These are phyloP conservation scores for Colletotrichum zoysiae DNA, from an alignment of 2,329 filamentous ascomycete genomes.

Conservation along the genomic window DNA sequence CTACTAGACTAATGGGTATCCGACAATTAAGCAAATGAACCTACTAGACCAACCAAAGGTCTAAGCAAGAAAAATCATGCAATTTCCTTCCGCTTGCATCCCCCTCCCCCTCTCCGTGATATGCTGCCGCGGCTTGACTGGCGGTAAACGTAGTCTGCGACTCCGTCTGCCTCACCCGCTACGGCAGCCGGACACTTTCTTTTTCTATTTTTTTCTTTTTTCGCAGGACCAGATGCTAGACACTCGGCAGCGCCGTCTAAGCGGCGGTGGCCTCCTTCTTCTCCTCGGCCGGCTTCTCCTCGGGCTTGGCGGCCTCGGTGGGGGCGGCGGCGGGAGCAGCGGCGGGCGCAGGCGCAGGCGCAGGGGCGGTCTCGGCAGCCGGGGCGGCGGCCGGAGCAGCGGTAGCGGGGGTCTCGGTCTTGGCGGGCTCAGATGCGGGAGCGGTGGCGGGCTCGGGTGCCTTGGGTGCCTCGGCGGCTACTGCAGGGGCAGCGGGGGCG, in stretches of 20 bases:
- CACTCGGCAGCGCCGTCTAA: slow-evolving; percentile 23
- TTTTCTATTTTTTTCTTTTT: too few relatives aligned
- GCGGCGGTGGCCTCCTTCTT: slow-evolving; percentile 45
- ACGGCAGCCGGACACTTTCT: too few relatives aligned
- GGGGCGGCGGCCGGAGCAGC: slow-evolving; percentile 40
- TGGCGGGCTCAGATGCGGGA: slow-evolving; percentile 37
- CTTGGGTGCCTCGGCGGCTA: slow-evolving; percentile 47
- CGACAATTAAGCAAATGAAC: slow-evolving; percentile 40
- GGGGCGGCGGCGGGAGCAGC: slow-evolving; percentile 45
- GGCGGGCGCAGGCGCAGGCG: slow-evolving; percentile 46
- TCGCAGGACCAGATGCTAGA: neutral
- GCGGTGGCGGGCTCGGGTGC: slow-evolving; percentile 32
- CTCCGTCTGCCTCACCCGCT: neutral
- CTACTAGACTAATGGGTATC: slow-evolving; percentile 41
- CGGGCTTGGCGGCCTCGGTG: slow-evolving; percentile 45
- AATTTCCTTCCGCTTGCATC: neutral
- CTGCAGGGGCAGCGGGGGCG: slow-evolving; percentile 37
- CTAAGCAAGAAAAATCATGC: slow-evolving; percentile 13
- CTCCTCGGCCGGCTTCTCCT: slow-evolving; percentile 45
- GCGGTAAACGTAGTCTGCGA: neutral
- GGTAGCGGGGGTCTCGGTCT: slow-evolving; percentile 37
- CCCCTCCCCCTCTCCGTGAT: too few relatives aligned
- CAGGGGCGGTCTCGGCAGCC: slow-evolving; percentile 41
- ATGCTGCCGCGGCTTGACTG: neutral
- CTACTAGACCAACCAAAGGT: slow-evolving; percentile 21